These are phyloP conservation scores for Penicillium mononematosum DNA, from an alignment of 495 filamentous ascomycete genomes.

Conservation along the genomic window DNA sequence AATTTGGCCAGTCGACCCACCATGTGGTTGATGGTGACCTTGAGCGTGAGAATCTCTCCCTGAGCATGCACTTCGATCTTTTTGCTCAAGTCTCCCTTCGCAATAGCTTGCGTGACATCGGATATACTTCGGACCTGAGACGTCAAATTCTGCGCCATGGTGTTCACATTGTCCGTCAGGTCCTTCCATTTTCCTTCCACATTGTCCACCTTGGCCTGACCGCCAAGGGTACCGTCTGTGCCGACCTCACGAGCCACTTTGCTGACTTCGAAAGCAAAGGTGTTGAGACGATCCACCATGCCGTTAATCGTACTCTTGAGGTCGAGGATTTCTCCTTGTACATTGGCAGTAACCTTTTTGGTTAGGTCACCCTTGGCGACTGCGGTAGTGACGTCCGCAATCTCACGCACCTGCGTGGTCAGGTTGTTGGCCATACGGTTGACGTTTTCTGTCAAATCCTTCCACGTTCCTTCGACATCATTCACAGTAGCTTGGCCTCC, in stretches of 20 bases:
- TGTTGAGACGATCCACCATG: constrained; percentile 97
- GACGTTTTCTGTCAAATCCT: constrained; percentile 94
- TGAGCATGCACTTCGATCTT: constrained; percentile 96
- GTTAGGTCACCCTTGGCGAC: constrained; percentile 93
- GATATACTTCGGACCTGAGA: constrained; percentile 95
- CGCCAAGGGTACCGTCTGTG: constrained; percentile 92
- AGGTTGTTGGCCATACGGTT: constrained; percentile 99
- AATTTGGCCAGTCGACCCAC: constrained; percentile 93
- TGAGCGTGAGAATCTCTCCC: constrained; percentile 89
- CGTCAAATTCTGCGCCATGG: constrained; percentile 95
- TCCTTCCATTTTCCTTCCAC: constrained; percentile 99
- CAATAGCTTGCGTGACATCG: constrained; percentile 95
- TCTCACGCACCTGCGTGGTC: constrained; percentile 97
- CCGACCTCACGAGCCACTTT: constrained; percentile 98
- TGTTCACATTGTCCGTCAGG: constrained; percentile 83
- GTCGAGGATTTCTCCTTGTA: constrained; percentile 91
- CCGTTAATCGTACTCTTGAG: constrained; percentile 98
- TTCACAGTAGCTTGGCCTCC: constrained; percentile 96
- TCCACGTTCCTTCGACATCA: constrained; percentile 97
- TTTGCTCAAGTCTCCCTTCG: constrained; percentile 88
- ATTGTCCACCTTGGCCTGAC: constrained; percentile 93
- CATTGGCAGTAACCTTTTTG: constrained; percentile 94
- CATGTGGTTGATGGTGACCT: constrained; percentile 99
- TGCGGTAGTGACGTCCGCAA: constrained; percentile 95
- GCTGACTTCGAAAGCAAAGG: constrained; percentile 97